Conservation (phyloP, 2,329 filamentous ascomycete species). For the Teratosphaeria epicoccoides region DNA sequence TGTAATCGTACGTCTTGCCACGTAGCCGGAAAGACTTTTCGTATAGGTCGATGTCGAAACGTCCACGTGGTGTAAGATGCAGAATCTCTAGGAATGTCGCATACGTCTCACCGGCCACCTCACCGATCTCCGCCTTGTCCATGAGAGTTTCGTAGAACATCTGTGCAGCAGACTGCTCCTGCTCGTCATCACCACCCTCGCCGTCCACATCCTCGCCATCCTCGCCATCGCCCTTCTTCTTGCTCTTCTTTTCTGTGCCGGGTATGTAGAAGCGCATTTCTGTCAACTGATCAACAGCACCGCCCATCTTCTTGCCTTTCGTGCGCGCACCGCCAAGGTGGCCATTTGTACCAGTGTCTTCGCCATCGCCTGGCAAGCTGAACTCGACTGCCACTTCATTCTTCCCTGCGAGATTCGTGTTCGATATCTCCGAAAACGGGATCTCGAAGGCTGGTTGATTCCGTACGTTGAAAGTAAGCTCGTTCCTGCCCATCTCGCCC, state of each 20-base stretch:
- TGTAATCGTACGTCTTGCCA: slow-evolving; percentile 99
- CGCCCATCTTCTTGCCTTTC: slow-evolving; percentile 80
- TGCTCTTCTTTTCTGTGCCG: slow-evolving; percentile 65
- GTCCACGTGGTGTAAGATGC: slow-evolving; percentile 94
- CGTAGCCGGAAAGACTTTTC: slow-evolving; percentile 92
- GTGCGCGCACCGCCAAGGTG: slow-evolving; percentile 61
- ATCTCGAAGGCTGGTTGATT: slow-evolving; percentile 95
- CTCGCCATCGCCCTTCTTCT: slow-evolving; percentile 62
- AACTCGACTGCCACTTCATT: slow-evolving; percentile 98
- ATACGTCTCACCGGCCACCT: slow-evolving; percentile 96
- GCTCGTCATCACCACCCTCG: slow-evolving; percentile 42
- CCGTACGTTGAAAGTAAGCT: slow-evolving; percentile 92
- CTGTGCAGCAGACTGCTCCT: slow-evolving; percentile 90
- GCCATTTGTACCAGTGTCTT: slow-evolving; percentile 63
- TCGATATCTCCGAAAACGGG: slow-evolving; percentile 92
- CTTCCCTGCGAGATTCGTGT: slow-evolving; percentile 93
- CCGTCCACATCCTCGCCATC: slow-evolving; percentile 53
- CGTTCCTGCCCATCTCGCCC: slow-evolving; percentile 88
- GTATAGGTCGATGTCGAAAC: slow-evolving; percentile 99
- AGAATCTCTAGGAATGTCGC: slow-evolving; percentile 94
- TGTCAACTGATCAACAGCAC: slow-evolving; percentile 82
- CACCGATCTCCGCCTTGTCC: slow-evolving; percentile 97
- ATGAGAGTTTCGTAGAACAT: slow-evolving; percentile 98
- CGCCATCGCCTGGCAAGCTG: slow-evolving; percentile 59
- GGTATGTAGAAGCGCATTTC: slow-evolving; percentile 99